Percentiles rank a stretch among this genome's conserved stretches.
Conservation (phyloP, 257 asterid species). For the Solanum lycopersicoides region DNA sequence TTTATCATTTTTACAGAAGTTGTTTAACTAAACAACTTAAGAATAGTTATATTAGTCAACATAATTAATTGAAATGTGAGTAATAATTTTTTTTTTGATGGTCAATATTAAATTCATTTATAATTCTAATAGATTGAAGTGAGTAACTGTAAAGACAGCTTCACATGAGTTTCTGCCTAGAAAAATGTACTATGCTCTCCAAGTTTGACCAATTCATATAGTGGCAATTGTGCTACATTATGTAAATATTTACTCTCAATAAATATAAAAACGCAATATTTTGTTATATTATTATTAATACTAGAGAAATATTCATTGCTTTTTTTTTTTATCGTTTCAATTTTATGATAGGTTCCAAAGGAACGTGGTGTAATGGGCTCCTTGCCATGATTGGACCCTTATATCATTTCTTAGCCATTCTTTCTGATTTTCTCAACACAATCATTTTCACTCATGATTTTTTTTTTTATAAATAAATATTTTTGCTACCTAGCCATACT, state of each 20-base stretch:
- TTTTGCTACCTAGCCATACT: too few species aligned
- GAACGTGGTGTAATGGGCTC: background rate
- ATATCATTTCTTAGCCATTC: background rate
- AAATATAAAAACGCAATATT: background rate
- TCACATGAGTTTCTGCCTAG: background rate
- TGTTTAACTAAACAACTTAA: background rate
- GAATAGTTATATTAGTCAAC: background rate
- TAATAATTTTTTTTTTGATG: background rate
- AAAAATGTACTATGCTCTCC: background rate
- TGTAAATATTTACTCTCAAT: background rate
- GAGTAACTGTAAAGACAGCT: background rate
- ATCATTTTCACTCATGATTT: constrained; percentile 15
- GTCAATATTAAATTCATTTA: background rate
- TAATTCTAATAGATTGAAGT: background rate
- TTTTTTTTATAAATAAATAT: too few species aligned
- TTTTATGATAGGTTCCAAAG: too few species aligned
- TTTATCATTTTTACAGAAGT: background rate
- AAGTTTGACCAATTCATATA: background rate
- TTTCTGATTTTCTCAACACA: background rate
- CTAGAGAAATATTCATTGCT: background rate
- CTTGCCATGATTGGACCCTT: background rate
- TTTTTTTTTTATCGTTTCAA: too few species aligned
- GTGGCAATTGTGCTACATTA: background rate
- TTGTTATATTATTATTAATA: background rate
- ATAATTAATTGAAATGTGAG: background rate